These are phyloP conservation scores for Condylostoma magnum DNA, from an alignment of 169 alveolate species.

Conservation along the genomic window DNA sequence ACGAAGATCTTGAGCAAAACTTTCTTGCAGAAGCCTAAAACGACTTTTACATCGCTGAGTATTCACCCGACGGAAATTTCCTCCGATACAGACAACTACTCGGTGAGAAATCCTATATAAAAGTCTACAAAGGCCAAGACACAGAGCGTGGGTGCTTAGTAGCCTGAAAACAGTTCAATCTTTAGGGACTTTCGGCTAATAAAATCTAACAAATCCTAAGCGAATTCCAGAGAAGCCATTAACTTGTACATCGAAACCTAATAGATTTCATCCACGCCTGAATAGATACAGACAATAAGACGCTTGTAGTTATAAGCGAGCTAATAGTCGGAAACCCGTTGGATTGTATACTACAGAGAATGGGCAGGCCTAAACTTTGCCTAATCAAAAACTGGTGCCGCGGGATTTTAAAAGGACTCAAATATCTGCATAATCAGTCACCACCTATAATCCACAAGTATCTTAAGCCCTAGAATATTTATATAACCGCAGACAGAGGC, in stretches of 20 bases:
- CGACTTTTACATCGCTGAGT: conserved; percentile 42
- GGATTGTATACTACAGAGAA: conserved; percentile 69
- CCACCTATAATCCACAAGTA: conserved; percentile 92
- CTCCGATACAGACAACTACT: conserved; percentile 53
- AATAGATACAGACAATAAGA: conserved; percentile 72
- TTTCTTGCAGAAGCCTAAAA: neutral
- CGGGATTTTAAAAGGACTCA: conserved; percentile 85
- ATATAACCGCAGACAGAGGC: conserved; percentile 84
- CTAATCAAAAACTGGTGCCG: conserved; percentile 87
- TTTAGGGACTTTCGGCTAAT: conserved; percentile 51
- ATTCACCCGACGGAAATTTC: conserved; percentile 77
- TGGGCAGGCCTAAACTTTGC: conserved; percentile 76
- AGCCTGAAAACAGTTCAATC: conserved; percentile 89
- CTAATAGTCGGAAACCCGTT: conserved; percentile 88
- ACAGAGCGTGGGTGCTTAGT: conserved; percentile 86
- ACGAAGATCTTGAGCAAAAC: too few relatives aligned
- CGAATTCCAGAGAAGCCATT: conserved; percentile 78
- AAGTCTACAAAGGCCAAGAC: conserved; percentile 87
- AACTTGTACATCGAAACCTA: conserved; percentile 81
- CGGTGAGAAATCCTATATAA: conserved; percentile 86
- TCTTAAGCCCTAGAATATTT: conserved; percentile 90
- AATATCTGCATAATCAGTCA: conserved; percentile 80
- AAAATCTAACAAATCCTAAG: conserved; percentile 68
- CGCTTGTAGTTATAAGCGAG: conserved; percentile 89
- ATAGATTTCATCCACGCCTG: conserved; percentile 86